phyloP scores from a whole-genome alignment of 176 grass and related monocot genomes.

The Carex pumila region DNA sequence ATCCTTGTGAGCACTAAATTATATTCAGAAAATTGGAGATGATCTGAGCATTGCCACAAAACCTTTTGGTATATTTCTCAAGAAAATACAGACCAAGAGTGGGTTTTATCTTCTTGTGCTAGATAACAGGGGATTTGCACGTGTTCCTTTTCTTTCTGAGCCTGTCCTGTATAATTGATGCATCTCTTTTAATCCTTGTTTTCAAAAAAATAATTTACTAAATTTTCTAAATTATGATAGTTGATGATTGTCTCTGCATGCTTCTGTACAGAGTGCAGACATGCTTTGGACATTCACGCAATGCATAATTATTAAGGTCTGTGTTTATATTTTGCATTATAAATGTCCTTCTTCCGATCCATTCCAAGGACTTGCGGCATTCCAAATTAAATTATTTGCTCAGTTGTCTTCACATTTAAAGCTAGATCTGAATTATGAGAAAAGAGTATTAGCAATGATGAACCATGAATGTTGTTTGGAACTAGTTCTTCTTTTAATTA shows the following conservation, averaged over 20 bases:
- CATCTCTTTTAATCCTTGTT: background rate
- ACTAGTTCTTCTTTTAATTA: background rate
- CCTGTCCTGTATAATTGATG: background rate
- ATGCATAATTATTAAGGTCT: background rate
- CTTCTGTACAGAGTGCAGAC: background rate
- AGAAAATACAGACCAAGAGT: conserved; percentile 6
- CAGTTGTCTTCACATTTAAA: background rate
- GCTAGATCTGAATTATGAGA: background rate
- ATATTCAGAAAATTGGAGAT: background rate
- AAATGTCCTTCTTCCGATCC: too few relatives aligned
- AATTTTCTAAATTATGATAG: background rate
- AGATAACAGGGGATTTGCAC: background rate
- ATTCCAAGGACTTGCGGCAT: too few relatives aligned
- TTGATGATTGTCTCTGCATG: background rate
- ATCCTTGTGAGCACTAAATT: background rate
- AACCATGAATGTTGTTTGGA: background rate
- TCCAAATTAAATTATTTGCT: background rate
- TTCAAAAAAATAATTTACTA: too few relatives aligned
- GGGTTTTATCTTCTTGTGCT: background rate
- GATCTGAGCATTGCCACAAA: background rate
- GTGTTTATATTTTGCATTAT: background rate
- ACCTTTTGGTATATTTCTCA: background rate
- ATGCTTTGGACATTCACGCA: background rate
- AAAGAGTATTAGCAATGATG: background rate
- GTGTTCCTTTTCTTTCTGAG: background rate